Base-by-base conservation (phyloP, 108 stramenopile genomes). In the Nitzschia palea region DNA sequence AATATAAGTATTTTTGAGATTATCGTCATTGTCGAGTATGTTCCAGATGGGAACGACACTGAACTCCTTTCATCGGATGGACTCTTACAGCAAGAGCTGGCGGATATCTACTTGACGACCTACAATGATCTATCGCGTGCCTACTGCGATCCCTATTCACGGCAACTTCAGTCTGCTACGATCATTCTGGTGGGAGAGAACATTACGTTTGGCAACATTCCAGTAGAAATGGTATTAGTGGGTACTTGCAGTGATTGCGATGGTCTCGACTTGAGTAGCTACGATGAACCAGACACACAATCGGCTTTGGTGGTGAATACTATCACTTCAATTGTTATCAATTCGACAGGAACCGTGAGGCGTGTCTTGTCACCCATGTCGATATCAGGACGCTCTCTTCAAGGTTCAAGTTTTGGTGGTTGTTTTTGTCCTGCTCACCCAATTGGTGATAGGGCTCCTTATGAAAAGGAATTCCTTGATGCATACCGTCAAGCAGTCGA, bases 131-230 rank as follows among this genome's bases (percentile, higher is more conserved):
- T 65, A 2, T 35, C 17, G 18, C 44, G 45, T 29, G 48, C 33
- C 0, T 65, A 51, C 31, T 65, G 64, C 50, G 64, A 65, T 52
- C 64, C 64, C 2, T 53, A 51, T 35, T 65, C 50, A 26, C 48
- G 64, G 34, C 29, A 35, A 50, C 15, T 53, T 30, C 26, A 22
- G 1, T 20, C 4, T 5, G 64, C 64, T 20, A 36, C 51, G 32
- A 29, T 65, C 2, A 3, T 30, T 3, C 3, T 34, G 17, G 35
- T 65, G n/a, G 64, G 50, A 17, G 14, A 33, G 9, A 47, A 18
- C 34, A 35, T 3, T 23, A 40, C 58, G 22, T 30, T 36, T 18
- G 50, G 28, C 3, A 45, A 44, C 25, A 30, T 65, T 33, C 33
- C 64, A 3, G 48, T 65, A 2, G 50, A 52, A 52, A 52, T 65